These are phyloP conservation scores for Priceomyces castillae DNA, from an alignment of 805 yeast species.

Conservation along the genomic window DNA sequence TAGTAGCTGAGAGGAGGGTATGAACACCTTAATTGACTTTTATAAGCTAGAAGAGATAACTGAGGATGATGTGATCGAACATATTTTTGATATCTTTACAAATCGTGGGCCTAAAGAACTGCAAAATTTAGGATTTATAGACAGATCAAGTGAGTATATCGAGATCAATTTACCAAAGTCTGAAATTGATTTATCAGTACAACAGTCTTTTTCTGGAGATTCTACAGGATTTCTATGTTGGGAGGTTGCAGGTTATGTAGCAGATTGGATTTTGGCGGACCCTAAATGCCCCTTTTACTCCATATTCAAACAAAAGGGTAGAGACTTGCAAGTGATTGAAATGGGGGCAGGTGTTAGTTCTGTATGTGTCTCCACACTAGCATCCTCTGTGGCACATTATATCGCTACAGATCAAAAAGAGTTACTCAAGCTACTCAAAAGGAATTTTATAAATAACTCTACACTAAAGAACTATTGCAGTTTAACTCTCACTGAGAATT, in stretches of 20 bases:
- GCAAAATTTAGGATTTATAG: conserved; percentile 37
- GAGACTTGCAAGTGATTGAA: conserved; percentile 41
- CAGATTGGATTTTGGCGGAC: conserved; percentile 50
- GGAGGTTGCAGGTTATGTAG: conserved; percentile 48
- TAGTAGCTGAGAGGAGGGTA: no score
- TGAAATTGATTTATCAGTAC: conserved; percentile 25
- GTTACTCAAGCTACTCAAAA: conserved; percentile 46
- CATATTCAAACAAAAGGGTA: conserved; percentile 6
- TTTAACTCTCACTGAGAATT: conserved; percentile 1
- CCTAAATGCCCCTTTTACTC: conserved; percentile 24
- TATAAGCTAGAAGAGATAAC: conserved; percentile 18
- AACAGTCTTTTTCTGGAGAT: conserved; percentile 33
- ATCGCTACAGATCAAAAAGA: conserved; percentile 61
- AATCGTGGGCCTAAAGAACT: conserved; percentile 22
- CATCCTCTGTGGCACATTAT: conserved; percentile 29
- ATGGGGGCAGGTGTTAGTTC: conserved; percentile 65
- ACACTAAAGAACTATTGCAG: neutral
- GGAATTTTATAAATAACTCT: conserved; percentile 45
- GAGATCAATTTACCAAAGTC: conserved; percentile 18
- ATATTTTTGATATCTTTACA: conserved; percentile 32
- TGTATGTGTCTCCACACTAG: conserved; percentile 42
- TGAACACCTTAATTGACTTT: conserved; percentile 5
- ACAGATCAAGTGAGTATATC: conserved; percentile 23
- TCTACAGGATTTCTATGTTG: conserved; percentile 65
- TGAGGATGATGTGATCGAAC: conserved; percentile 24